Evolutionary conservation across 2,329 filamentous ascomycete genomes (phyloP).

Genomic region (Claviceps citrina): DNA sequence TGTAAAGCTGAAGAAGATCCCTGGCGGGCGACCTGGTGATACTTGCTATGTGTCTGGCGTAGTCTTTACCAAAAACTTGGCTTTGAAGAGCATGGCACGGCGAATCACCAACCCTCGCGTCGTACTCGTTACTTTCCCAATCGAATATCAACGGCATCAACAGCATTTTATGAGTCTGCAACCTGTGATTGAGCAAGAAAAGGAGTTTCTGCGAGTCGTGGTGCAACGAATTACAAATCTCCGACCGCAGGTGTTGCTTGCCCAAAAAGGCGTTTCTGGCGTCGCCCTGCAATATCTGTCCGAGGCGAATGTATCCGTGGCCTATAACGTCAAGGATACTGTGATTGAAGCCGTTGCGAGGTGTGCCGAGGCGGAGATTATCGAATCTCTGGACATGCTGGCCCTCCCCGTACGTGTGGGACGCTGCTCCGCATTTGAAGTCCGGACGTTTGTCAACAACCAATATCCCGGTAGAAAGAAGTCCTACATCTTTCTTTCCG

Average conservation of each 20-base stretch:
- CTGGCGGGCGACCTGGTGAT: constrained; percentile 75
- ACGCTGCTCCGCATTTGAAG: constrained; percentile 73
- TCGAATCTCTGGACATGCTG: constrained; percentile 89
- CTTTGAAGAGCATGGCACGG: constrained; percentile 88
- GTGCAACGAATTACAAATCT: constrained; percentile 82
- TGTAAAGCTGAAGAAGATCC: constrained; percentile 92
- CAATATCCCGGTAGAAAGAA: constrained; percentile 63
- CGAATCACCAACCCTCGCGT: constrained; percentile 74
- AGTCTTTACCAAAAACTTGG: constrained; percentile 93
- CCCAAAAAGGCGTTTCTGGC: constrained; percentile 83
- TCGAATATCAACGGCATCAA: constrained; percentile 82
- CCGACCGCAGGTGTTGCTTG: constrained; percentile 72
- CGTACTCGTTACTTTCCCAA: constrained; percentile 82
- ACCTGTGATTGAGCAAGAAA: constrained; percentile 90
- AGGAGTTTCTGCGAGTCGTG: constrained; percentile 80
- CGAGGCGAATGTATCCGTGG: constrained; percentile 79
- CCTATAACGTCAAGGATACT: constrained; percentile 90
- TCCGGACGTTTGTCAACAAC: constrained; percentile 84
- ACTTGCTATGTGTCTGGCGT: constrained; percentile 94
- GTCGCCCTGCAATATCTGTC: constrained; percentile 78
- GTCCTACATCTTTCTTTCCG: constrained; percentile 89
- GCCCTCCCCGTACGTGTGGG: constrained; percentile 59
- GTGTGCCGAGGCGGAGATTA: constrained; percentile 80
- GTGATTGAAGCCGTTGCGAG: constrained; percentile 90
- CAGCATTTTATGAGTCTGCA: constrained; percentile 95